Conservation (phyloP, 2,329 filamentous ascomycete genomes). For the Tolypocladium ophioglossoides region DNA sequence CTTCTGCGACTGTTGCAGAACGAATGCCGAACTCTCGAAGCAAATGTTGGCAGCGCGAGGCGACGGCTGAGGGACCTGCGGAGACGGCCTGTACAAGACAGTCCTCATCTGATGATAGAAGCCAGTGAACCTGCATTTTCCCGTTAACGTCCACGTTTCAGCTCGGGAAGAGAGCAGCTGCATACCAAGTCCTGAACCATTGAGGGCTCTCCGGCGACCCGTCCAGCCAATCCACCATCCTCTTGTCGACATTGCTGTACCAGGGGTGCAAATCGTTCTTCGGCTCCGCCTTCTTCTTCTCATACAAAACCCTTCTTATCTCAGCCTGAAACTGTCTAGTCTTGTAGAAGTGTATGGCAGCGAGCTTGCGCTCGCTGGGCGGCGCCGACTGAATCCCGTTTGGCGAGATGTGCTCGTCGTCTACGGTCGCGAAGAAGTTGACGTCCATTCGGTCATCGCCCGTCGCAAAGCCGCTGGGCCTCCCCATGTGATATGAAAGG, state of each 20-base stretch:
- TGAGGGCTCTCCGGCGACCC: slow-evolving; percentile 58
- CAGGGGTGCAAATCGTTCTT: slow-evolving; percentile 74
- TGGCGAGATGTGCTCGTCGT: slow-evolving; percentile 73
- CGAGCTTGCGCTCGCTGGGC: slow-evolving; percentile 70
- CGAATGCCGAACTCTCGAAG: slow-evolving; percentile 71
- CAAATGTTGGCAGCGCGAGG: slow-evolving; percentile 68
- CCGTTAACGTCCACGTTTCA: not conserved
- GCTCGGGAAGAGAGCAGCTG: not conserved
- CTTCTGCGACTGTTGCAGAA: slow-evolving; percentile 69
- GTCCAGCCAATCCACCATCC: slow-evolving; percentile 70
- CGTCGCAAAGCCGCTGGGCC: slow-evolving; percentile 77
- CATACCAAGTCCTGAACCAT: slow-evolving; percentile 74
- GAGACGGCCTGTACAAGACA: slow-evolving; percentile 80
- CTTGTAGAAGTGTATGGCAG: slow-evolving; percentile 87
- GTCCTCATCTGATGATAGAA: slow-evolving; percentile 83
- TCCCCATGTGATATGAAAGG: slow-evolving; percentile 76
- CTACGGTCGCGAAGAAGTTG: slow-evolving; percentile 69
- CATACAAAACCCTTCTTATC: slow-evolving; percentile 76
- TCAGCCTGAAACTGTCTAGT: slow-evolving; percentile 84
- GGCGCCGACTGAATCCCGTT: slow-evolving; percentile 64
- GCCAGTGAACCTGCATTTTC: slow-evolving; percentile 42
- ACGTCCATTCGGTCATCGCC: slow-evolving; percentile 77
- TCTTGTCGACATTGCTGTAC: slow-evolving; percentile 71
- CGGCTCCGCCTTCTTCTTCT: slow-evolving; percentile 69
- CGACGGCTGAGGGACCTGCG: slow-evolving; percentile 81